phyloP scores from a whole-genome alignment of 2,329 filamentous ascomycete species.

The Pseudogymnoascus verrucosus region DNA sequence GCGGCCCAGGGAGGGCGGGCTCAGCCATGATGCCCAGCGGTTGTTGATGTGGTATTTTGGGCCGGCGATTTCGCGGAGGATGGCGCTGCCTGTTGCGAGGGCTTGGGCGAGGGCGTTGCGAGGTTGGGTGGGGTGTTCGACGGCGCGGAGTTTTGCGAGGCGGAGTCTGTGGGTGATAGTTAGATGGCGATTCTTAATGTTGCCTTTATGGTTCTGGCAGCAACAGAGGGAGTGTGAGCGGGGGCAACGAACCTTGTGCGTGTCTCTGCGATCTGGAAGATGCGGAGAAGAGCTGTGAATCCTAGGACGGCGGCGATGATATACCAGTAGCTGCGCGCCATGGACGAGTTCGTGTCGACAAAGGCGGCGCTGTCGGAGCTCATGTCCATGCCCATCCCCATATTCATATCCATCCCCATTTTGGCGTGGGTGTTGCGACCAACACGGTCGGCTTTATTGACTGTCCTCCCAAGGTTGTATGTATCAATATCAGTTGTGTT shows the following conservation, averaged over 20 bases:
- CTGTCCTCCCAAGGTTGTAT: neutral
- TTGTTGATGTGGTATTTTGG: slow-evolving; percentile 45
- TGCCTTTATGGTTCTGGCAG: too few species aligned
- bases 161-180: neutral
- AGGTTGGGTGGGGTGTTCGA: slow-evolving; percentile 45
- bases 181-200: neutral
- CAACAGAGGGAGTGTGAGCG: too few species aligned
- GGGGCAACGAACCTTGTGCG: slow-evolving; percentile 16
- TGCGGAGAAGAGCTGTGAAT: slow-evolving; percentile 16
- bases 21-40: slow-evolving; percentile 44
- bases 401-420: slow-evolving; percentile 17
- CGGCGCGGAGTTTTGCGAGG: slow-evolving; percentile 22
- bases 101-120: slow-evolving; percentile 37
- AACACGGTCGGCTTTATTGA: neutral
- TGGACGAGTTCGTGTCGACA: slow-evolving; percentile 38
- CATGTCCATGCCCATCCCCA: slow-evolving; percentile 21
- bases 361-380: slow-evolving; percentile 31
- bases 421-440: neutral
- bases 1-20: slow-evolving; percentile 51
- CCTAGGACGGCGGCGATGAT: slow-evolving; percentile 40
- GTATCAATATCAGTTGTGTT: neutral
- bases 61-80: slow-evolving; percentile 48
- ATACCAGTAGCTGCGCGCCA: slow-evolving; percentile 53
- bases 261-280: slow-evolving; percentile 18
- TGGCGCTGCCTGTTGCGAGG: slow-evolving; percentile 52